Percentiles rank a stretch among this genome's conserved stretches.
Conservation (phyloP, 2,329 filamentous ascomycete genomes). For the Arthroderma sp. region DNA sequence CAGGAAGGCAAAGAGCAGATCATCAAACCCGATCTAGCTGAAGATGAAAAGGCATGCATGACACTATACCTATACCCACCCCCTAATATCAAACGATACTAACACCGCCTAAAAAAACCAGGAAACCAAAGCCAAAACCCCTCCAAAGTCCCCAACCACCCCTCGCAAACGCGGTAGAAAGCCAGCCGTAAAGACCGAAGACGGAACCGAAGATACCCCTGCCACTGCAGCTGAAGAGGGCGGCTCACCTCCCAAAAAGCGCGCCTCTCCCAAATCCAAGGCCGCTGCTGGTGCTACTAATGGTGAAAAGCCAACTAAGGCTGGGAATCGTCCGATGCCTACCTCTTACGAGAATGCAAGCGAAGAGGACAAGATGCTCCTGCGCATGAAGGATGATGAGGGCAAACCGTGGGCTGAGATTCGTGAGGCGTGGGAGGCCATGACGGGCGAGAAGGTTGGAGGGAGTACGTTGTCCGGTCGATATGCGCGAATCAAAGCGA, state of each 20-base stretch:
- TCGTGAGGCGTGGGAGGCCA: conserved; percentile 12
- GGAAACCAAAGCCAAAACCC: not conserved
- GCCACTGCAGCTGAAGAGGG: not conserved
- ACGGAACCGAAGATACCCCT: not conserved
- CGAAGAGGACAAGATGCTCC: conserved; percentile 15
- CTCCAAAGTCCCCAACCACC: conserved; percentile 3
- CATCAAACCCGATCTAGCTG: not conserved
- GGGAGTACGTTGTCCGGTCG: conserved; percentile 27
- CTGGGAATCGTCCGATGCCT: conserved; percentile 14
- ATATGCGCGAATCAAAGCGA: conserved; percentile 26
- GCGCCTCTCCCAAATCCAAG: not conserved
- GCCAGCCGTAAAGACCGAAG: conserved; percentile 2
- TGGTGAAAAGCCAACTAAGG: not conserved
- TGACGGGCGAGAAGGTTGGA: conserved; percentile 22
- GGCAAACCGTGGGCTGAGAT: conserved; percentile 18
- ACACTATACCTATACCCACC: not conserved
- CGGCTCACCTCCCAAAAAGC: not conserved
- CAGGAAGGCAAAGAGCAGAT: conserved; percentile 1
- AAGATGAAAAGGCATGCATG: conserved; percentile 2
- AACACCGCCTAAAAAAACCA: not conserved
- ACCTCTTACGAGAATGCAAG: conserved; percentile 13
- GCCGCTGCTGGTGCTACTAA: not conserved
- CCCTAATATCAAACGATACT: not conserved
- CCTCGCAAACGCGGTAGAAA: conserved; percentile 16
- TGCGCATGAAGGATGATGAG: conserved; percentile 18